Evolutionary conservation across 805 yeast species (phyloP), one percentile per base, ranked within the genome.

Genomic region (Candida gorgasii): DNA sequence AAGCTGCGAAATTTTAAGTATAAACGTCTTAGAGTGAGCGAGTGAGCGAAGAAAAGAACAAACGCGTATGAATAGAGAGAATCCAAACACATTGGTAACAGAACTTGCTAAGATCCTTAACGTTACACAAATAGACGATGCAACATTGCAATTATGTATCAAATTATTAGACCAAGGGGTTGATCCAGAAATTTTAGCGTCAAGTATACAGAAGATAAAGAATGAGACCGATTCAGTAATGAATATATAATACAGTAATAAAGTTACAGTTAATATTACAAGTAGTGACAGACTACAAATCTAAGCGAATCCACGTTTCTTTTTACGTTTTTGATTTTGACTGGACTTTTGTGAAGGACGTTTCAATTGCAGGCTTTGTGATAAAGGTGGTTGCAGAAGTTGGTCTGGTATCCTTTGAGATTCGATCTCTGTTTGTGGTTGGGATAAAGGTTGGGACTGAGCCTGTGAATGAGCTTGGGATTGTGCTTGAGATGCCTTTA

Each of bases 281-380:
- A n/a, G n/a, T n/a, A n/a, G n/a, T n/a, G n/a, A n/a, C n/a, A n/a
- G n/a, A n/a, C n/a, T n/a, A n/a, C n/a, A n/a, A n/a, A n/a, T n/a
- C n/a, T n/a, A 76, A 19, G 72, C 73, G 57, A 78, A 77, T 3
- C 82, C 82, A 12, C 79, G 70, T 43, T 43, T 48, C 33, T 69
- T 66, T 48, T 65, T 70, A 13, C 28, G 28, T 24, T 24, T 24
- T 11, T 24, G 28, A 13, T 27, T 40, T 40, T 44, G 51, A 28
- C 39, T 42, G 11, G n/a, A 7, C 14, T 14, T 28, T 9, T 22
- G 37, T 14, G 38, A 24, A 13, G 24, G 22, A 18, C 27, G 41
- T 22, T 29, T 28, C 14, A 24, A 33, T 14, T 33, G 36, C 36
- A 33, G 36, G n/a, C 36, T 33, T 33, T 33, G 36, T 8, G 36